Conservation (phyloP, 1,284 basidiomycete species). For the Takashimella tepidaria region DNA sequence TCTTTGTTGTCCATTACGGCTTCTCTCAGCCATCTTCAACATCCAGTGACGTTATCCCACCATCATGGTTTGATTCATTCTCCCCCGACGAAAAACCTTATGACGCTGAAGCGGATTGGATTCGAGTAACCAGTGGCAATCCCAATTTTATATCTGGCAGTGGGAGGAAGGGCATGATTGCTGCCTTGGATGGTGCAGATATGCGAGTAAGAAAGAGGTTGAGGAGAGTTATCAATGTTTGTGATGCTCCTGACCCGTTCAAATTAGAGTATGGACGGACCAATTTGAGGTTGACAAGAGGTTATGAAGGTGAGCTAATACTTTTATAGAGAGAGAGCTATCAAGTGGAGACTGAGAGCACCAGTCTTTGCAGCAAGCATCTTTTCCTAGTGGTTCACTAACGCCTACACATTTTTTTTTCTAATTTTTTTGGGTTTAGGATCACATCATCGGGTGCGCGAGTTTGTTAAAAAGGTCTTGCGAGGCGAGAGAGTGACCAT, state of each 20-base stretch:
- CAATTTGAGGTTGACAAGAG: conserved; percentile 35
- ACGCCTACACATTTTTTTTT: not conserved
- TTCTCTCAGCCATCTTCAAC: conserved; percentile 2
- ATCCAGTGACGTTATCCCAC: not conserved
- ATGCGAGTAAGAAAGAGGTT: conserved; percentile 11
- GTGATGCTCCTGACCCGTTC: conserved; percentile 20
- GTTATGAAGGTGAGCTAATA: conserved; percentile 38
- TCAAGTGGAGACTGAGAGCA: too few species aligned
- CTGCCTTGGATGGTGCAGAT: conserved; percentile 12
- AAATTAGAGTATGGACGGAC: conserved; percentile 35
- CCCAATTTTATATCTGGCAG: too few species aligned
- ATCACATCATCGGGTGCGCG: conserved; percentile 25
- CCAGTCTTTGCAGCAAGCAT: too few species aligned
- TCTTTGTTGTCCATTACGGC: conserved; percentile 13
- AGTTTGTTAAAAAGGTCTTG: conserved; percentile 35
- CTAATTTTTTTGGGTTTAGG: conserved; percentile 14
- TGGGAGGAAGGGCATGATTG: too few species aligned
- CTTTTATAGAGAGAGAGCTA: too few species aligned
- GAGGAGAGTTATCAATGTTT: not conserved
- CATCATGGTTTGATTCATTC: not conserved
- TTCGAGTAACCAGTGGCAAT: too few species aligned
- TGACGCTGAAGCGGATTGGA: too few species aligned
- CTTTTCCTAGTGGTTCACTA: too few species aligned
- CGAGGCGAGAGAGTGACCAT: conserved; percentile 37
- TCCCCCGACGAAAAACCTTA: not conserved